Percentiles rank a stretch among this genome's conserved stretches.
These are phyloP conservation scores for Pyricularia sp. DNA, from an alignment of 2,329 filamentous ascomycete species.

Conservation along the genomic window DNA sequence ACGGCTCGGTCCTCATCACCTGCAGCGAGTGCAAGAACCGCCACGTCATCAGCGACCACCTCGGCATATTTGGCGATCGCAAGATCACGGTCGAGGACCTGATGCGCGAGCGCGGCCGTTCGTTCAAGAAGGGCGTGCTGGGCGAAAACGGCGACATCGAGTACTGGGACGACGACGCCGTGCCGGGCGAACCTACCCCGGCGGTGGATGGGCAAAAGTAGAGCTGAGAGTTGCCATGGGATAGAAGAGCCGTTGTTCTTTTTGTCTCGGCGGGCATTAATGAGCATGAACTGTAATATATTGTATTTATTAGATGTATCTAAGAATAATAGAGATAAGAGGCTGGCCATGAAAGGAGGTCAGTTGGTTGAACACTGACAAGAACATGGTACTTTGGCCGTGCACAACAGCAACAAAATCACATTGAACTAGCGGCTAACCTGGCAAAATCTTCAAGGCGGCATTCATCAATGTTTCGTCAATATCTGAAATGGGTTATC, in stretches of 20 bases:
- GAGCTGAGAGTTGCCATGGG: background rate
- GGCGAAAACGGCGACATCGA: slow-evolving; percentile 80
- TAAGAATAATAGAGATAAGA: background rate
- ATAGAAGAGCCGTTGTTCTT: background rate
- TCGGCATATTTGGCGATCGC: slow-evolving; percentile 68
- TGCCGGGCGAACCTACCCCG: background rate
- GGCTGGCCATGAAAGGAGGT: background rate
- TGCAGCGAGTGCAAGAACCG: slow-evolving; percentile 81
- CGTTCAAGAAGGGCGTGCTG: slow-evolving; percentile 62
- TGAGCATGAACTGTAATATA: background rate
- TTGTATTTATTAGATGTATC: background rate
- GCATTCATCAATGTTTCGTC: background rate
- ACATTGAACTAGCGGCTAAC: background rate
- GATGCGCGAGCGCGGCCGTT: slow-evolving; percentile 63
- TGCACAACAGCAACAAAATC: background rate
- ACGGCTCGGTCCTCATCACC: slow-evolving; percentile 78
- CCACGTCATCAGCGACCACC: slow-evolving; percentile 86
- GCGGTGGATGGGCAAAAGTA: background rate
- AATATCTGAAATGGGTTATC: background rate
- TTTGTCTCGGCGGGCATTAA: background rate
- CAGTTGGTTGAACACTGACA: background rate
- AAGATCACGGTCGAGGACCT: slow-evolving; percentile 68
- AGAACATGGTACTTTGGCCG: background rate
- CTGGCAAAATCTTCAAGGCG: background rate
- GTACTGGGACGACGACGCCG: slow-evolving; percentile 65